phyloP scores from a whole-genome alignment of 2,329 filamentous ascomycete species.

The Leptographium galeiforme region DNA sequence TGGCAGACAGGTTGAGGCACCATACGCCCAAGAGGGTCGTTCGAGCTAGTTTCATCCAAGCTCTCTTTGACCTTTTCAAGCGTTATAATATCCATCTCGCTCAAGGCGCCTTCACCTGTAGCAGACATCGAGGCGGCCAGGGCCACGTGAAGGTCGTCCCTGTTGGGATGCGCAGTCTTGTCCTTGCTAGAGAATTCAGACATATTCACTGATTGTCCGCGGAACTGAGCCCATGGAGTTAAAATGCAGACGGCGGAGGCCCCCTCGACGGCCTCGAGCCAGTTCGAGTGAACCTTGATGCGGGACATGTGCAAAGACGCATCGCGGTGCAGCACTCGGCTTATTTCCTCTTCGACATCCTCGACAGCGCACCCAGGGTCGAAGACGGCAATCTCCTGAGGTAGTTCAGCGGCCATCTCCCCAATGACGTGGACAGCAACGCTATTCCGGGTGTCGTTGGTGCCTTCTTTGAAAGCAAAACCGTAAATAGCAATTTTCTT shows the following conservation, averaged over 20 bases:
- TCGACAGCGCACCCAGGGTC: conserved; percentile 1
- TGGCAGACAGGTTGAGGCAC: neutral
- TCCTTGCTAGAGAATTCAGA: neutral
- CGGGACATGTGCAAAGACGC: neutral
- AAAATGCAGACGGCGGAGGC: conserved; percentile 1
- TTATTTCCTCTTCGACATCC: conserved; percentile 2
- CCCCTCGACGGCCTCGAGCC: neutral
- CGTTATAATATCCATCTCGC: neutral
- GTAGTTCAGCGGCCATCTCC: neutral
- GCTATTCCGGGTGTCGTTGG: conserved; percentile 4
- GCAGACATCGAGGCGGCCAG: neutral
- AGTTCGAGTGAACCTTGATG: neutral
- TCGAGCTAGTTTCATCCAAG: neutral
- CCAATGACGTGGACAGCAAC: conserved; percentile 3
- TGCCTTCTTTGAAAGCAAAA: conserved; percentile 4
- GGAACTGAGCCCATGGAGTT: conserved; percentile 1
- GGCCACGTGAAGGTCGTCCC: neutral
- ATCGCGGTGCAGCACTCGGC: neutral
- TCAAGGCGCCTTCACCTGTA: neutral
- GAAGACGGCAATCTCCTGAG: conserved; percentile 1
- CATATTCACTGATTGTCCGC: neutral
- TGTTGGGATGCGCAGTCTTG: neutral
- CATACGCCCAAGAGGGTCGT: neutral
- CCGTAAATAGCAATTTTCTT: conserved; percentile 3
- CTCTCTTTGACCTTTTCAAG: neutral